Base-by-base conservation (phyloP, 179 eudicot genomes). In the Spinacia oleracea region DNA sequence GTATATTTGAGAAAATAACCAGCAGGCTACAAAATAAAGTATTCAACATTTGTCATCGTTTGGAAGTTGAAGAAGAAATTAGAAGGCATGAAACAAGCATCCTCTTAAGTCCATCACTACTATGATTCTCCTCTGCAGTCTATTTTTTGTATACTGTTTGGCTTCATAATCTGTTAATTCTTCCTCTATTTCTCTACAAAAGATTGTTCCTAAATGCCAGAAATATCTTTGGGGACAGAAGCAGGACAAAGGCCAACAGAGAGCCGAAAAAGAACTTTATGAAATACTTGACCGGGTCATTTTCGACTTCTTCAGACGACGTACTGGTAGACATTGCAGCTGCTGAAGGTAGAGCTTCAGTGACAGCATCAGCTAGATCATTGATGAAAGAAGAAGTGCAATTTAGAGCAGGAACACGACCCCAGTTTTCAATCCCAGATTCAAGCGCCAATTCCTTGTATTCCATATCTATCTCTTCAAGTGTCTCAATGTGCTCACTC, bases 391-490 rank as follows among this genome's bases (percentile, higher is more conserved):
- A 81, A 1, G 92, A 51, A 12, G 88, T 91, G 85, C 97, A 92
- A 78, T 93, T 93, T 12, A 96, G 96, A 65, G 99, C 99, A 25
- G 99, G 99, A 66, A 96, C 99, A n/a, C 98, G 94, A 15, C 99
- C 99, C 99, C 99, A 96, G 32, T 93, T 91, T 79, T 88, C 85
- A 35, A 96, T 89, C 46, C 99, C 99, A 3, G 99, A 96, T 78
- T 90, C 97, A 11, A 93, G 93, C 7, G 99, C 98, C 82, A 96
- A 74, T 45, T 96, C 88, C 80, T 60, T 90, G 87, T 96, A 96
- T 84, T 96, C 99, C 99, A 93, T 96, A 78, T 96, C 99, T 34
- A 96, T 96, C 85, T 96, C 99, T 85, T 96, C 99, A 21, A 96
- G 94, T 5, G 99, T 96, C 82, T 96, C 99, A 71, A 96, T 96